These are phyloP conservation scores for Sclerotinia subarctica DNA, from an alignment of 2,329 filamentous ascomycete species.

Conservation along the genomic window DNA sequence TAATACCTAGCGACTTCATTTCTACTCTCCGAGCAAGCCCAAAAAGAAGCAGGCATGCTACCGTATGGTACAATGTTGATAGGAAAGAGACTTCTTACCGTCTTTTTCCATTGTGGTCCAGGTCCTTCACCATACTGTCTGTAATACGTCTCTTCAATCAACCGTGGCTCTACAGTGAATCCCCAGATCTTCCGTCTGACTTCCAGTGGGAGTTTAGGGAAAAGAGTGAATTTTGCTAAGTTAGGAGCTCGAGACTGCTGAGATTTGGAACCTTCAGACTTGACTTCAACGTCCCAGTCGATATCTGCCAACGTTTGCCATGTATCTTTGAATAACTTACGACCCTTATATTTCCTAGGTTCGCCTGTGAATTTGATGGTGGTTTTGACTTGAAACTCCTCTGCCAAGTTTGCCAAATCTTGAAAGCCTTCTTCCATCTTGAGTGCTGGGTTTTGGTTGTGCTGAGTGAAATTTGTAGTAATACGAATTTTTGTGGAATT, in stretches of 20 bases:
- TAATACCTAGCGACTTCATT: background rate
- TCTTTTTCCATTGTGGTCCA: background rate
- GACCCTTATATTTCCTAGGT: too few species aligned
- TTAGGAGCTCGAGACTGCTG: background rate
- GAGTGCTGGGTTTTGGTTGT: background rate
- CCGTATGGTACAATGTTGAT: background rate
- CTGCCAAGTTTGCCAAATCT: background rate
- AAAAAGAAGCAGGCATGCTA: background rate
- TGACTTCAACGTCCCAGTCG: background rate
- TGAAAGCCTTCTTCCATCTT: constrained; percentile 1
- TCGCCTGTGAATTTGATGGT: background rate
- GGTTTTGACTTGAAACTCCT: background rate
- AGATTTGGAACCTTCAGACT: background rate
- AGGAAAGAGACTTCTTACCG: background rate
- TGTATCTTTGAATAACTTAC: background rate
- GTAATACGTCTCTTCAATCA: background rate
- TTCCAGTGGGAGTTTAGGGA: background rate
- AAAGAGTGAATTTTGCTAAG: background rate
- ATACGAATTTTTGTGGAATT: background rate
- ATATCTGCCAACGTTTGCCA: background rate
- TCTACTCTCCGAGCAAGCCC: background rate
- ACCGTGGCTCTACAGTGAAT: background rate
- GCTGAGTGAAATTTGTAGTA: too few species aligned
- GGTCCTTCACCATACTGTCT: background rate
- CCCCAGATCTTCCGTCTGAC: background rate